Evolutionary conservation across 805 yeast genomes (phyloP).

Genomic region (Pichia pseudocactophila): DNA sequence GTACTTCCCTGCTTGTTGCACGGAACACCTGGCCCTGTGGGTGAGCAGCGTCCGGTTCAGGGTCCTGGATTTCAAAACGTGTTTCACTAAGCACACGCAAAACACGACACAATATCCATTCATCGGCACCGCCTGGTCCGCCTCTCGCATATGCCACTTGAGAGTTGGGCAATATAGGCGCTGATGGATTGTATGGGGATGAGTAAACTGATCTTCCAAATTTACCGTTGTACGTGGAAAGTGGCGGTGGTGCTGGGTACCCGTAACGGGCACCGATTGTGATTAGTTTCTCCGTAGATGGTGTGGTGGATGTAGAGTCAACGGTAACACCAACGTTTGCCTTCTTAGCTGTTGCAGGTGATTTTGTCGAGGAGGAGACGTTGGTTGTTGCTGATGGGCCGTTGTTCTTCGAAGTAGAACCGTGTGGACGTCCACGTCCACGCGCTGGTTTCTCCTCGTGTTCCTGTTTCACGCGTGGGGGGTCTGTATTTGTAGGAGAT

Average conservation of each 20-base stretch:
- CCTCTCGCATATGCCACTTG: slow-evolving; percentile 81
- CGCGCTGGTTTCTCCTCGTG: not conserved
- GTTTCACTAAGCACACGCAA: slow-evolving; percentile 40
- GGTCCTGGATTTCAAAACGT: slow-evolving; percentile 87
- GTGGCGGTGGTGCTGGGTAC: slow-evolving; percentile 12
- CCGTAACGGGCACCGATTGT: slow-evolving; percentile 8
- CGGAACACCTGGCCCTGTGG: slow-evolving; percentile 82
- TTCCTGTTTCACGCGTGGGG: not conserved
- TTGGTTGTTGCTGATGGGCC: too few species aligned
- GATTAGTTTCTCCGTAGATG: slow-evolving; percentile 1
- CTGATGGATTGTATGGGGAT: slow-evolving; percentile 17
- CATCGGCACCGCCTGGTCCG: slow-evolving; percentile 43
- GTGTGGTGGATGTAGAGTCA: not conserved
- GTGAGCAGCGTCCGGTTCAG: slow-evolving; percentile 92
- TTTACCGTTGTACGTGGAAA: slow-evolving; percentile 11
- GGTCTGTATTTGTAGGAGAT: not conserved
- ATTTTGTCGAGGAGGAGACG: too few species aligned
- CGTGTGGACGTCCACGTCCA: slow-evolving; percentile 1
- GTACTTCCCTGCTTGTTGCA: slow-evolving; percentile 72
- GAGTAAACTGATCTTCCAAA: slow-evolving; percentile 15
- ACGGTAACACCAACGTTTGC: not conserved
- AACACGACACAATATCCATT: slow-evolving; percentile 96
- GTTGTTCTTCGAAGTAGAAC: not conserved
- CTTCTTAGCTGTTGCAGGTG: not conserved
- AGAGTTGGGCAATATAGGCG: slow-evolving; percentile 37